Percentiles rank a stretch among this genome's conserved stretches.
These are phyloP conservation scores for Ophiostoma populinum DNA, from an alignment of 2,329 filamentous ascomycete genomes.

Conservation along the genomic window DNA sequence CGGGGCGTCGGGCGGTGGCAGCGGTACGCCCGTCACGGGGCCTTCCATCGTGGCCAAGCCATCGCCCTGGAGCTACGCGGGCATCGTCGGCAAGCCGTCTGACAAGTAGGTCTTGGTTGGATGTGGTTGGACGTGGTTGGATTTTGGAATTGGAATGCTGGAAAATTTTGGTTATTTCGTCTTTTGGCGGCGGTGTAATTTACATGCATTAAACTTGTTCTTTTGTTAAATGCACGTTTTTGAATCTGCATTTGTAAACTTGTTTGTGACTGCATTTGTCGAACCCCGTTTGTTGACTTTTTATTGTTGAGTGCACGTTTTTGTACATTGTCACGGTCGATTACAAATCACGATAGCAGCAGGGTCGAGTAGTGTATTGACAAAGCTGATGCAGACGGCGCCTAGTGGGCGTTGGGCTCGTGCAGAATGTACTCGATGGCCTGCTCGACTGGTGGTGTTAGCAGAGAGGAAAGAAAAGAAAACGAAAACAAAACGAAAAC, in stretches of 20 bases:
- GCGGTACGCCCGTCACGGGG: no score
- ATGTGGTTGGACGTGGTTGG: no score
- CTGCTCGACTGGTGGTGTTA: conserved; percentile 53
- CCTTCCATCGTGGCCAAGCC: no score
- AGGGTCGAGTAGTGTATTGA: neutral
- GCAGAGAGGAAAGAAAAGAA: neutral
- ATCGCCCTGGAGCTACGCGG: conserved; percentile 20
- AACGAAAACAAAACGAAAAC: neutral
- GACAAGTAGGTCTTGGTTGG: neutral
- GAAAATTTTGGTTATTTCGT: no score
- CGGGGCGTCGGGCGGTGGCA: no score
- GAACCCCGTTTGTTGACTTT: no score
- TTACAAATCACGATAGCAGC: no score
- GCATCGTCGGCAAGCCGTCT: conserved; percentile 12
- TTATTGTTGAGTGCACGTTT: neutral
- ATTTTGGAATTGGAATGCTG: no score
- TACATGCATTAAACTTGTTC: no score
- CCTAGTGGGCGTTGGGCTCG: conserved; percentile 74
- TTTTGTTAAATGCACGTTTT: neutral
- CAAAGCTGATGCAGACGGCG: neutral
- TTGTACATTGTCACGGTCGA: neutral
- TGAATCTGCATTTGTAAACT: no score
- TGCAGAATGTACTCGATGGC: conserved; percentile 85
- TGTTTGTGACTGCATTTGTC: no score
- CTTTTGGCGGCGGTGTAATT: no score